Evolutionary conservation across 164 flowering plant species (phyloP).

Genomic region (Macadamia integrifolia): DNA sequence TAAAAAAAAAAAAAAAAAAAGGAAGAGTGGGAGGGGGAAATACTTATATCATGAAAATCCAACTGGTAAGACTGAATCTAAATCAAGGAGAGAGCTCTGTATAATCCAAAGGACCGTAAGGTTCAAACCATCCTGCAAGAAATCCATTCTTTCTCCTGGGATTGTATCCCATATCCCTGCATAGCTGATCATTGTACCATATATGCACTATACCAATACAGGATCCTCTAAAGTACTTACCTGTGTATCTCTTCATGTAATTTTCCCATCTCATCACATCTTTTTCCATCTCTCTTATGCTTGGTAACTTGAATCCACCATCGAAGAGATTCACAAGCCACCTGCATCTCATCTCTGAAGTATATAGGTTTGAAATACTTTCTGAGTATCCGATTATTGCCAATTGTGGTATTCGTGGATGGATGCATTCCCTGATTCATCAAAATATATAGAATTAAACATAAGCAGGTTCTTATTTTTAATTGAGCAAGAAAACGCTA

Average conservation of each 20-base stretch:
- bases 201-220: constrained; percentile 29
- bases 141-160: constrained; percentile 36
- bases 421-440: constrained; percentile 38
- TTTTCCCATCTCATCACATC: constrained; percentile 31
- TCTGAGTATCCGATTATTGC: constrained; percentile 41
- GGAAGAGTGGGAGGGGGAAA: too few species aligned
- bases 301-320: constrained; percentile 35
- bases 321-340: constrained; percentile 40
- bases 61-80: too few species aligned
- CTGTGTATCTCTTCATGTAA: constrained; percentile 16
- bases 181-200: constrained; percentile 39
- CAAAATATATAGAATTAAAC: neutral
- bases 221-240: constrained; percentile 18
- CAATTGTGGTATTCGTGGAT: constrained; percentile 45
- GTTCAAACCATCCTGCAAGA: constrained; percentile 27
- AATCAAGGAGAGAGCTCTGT: neutral
- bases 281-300: constrained; percentile 37
- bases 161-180: constrained; percentile 43
- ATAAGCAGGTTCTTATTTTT: neutral
- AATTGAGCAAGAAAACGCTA: too few species aligned
- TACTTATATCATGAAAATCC: too few species aligned
- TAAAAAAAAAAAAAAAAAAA: too few species aligned
- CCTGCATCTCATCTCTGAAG: constrained; percentile 32
- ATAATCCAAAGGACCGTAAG: constrained; percentile 36
- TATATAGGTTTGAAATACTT: constrained; percentile 22